Evolutionary conservation across 164 flowering plant species (phyloP), one percentile per base, ranked within the genome.

Genomic region (Sextonia rubra): DNA sequence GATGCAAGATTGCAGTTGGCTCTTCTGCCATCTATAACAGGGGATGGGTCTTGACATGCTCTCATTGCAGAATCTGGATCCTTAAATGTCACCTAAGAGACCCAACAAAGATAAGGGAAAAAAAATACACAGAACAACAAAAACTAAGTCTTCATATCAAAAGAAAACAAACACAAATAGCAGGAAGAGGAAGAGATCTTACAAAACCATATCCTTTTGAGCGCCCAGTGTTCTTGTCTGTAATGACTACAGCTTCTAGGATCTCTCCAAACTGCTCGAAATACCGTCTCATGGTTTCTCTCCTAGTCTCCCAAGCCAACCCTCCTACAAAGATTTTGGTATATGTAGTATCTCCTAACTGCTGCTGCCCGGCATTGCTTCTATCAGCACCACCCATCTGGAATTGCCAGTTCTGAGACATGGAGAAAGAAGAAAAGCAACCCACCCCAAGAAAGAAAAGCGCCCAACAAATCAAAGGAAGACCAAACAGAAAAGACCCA

Each of bases 191-290:
- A 22, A 66, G 49, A 17, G 49, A 49, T 47, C 88, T 83, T 85
- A 88, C 91, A 76, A 88, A 88, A 9, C 91, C 91, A 67, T 88
- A 88, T 30, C 91, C 91, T 72, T 86, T 88, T 71, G 91, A 88
- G 83, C 90, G 80, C 48, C 89, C 90, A 0, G 91, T 84, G 74
- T 80, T 80, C 77, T 84, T 88, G 32, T 86, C 91, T 4, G 87
- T 85, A 76, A 88, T 86, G 23, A 88, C 89, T 44, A 86, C 91
- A 47, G 91, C 90, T 73, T 88, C 91, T 60, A 75, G 75, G 73
- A 88, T 88, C 76, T 88, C 90, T 27, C 91, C 91, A 81, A 88
- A 88, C 80, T 88, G 91, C 75, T 86, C 90, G 74, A 88, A 88
- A 75, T 88, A 88, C 66, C 85, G 78, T 66, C 80, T 77, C 91